Evolutionary conservation across 2,329 filamentous ascomycete genomes (phyloP), one percentile per base, ranked within the genome.

Genomic region (Neonectria faginata): DNA sequence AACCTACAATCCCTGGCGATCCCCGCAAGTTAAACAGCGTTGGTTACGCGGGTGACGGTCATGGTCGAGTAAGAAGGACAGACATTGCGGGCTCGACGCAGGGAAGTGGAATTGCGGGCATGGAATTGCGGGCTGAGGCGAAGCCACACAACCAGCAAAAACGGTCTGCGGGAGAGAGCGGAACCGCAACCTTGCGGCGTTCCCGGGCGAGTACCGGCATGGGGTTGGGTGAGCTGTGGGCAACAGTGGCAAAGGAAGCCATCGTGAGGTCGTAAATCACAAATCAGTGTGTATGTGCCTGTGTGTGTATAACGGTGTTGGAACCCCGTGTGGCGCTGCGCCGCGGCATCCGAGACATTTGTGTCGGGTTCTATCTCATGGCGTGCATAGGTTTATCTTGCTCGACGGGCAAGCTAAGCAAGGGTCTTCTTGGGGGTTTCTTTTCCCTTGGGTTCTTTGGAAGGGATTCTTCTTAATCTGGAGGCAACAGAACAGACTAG

Each of bases 21-120:
- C 31, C 12, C 41, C 42, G 33, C 55, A n/a, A 29, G 33, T 12
- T 22, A 48, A 54, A 47, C n/a, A 57, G 52, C 45, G 54, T 48
- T 48, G 22, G 58, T 57, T 50, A 58, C 44, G 45, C 33, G n/a
- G 12, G 27, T 14, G 12, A 39, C 16, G 55, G 55, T 6, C 16
- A 20, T 12, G 42, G n/a, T 20, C 14, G 39, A 29, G 22, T 36
- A 18, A 29, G 11, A 20, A 41, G 10, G 10, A 25, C 12, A 48
- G 22, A 14, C 8, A 27, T 27, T 16, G n/a, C 33, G n/a, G 12
- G 6, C 14, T 27, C 12, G 27, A 57, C 25, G 60, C 60, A 62
- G 45, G 53, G 25, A 53, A 62, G 60, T 62, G 60, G 60, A 62
- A 62, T 62, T 44, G 36, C 29, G 52, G 8, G 33, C 48, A 47